Evolutionary conservation across 164 flowering plant genomes (phyloP), one percentile per base, ranked within the genome.

Genomic region (Annona squamosa): DNA sequence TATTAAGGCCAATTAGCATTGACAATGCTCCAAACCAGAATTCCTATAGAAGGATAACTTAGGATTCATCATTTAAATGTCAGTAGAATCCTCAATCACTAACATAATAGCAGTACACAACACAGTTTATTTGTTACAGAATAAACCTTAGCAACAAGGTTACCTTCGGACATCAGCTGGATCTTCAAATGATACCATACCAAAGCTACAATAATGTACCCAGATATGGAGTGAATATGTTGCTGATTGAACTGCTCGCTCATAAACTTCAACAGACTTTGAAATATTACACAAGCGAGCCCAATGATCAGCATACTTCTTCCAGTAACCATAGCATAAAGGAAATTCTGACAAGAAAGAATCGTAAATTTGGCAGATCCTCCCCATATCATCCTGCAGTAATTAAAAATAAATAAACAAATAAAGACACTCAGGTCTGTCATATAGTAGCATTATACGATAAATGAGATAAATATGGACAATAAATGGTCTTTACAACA

Each of bases 271-370:
- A 81, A 91, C 83, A 72, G 80, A 94, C 81, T 86, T 79, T 48
- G 84, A 87, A 69, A 79, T 64, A 59, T 82, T 76, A 77, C 86
- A 75, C 61, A 91, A 77, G 47, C 87, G 85, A 77, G 80, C 78
- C 84, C 76, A 85, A 82, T 93, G 97, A 75, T 69, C 78, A 17
- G 94, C 99, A 86, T 89, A 93, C 81, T 85, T 93, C 84, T 85
- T 89, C 99, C 98, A 93, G 74, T 91, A 91, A 75, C 91, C 97
- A 82, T 93, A 85, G 83, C 99, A 95, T 78, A 93, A 77, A 52
- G 98, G 99, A 77, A 86, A 93, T 77, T 81, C 81, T 1, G 86
- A 81, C 85, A 95, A 84, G 86, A 95, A 91, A 47, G 89, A 73
- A 74, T 90, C 94, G 72, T 91, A 94, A 42, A 86, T 87, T 56